Percentiles rank a stretch among this genome's conserved stretches.
Conservation (phyloP, 148 eudicot genomes). For the Oxyria digyna region DNA sequence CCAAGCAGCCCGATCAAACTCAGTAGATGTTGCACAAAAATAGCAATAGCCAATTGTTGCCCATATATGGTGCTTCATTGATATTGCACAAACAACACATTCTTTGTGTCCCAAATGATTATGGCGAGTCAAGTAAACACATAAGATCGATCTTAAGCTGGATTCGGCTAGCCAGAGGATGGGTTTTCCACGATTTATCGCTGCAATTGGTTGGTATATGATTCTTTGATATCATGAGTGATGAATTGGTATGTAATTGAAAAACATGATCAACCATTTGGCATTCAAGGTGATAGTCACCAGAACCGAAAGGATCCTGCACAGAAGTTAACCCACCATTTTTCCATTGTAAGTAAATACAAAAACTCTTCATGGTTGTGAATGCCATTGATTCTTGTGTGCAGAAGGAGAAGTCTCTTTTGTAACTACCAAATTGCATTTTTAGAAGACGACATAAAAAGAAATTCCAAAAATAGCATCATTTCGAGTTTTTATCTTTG, state of each 20-base stretch:
- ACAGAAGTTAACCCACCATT: background rate
- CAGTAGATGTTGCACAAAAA: slow-evolving; percentile 33
- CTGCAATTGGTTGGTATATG: background rate
- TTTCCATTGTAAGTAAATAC: slow-evolving; percentile 1
- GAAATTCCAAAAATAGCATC: too few species aligned
- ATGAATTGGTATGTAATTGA: background rate
- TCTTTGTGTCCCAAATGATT: background rate
- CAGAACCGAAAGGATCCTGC: background rate
- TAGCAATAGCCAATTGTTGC: slow-evolving; percentile 42
- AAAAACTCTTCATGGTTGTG: background rate
- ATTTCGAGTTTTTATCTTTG: too few species aligned
- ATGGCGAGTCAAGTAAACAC: background rate
- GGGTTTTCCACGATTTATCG: background rate
- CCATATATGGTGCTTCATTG: background rate
- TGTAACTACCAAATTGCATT: too few species aligned
- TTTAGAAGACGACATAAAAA: too few species aligned
- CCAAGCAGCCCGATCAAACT: slow-evolving; percentile 43
- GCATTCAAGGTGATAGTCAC: slow-evolving; percentile 1
- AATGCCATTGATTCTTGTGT: slow-evolving; percentile 7
- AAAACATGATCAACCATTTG: slow-evolving; percentile 3
- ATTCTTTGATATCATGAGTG: slow-evolving; percentile 1
- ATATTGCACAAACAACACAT: background rate
- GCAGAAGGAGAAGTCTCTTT: background rate
- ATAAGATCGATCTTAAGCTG: background rate
- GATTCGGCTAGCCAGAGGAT: slow-evolving; percentile 7